Evolutionary conservation across 805 yeast genomes (phyloP).

Genomic region (Yamadazyma tumulicola): DNA sequence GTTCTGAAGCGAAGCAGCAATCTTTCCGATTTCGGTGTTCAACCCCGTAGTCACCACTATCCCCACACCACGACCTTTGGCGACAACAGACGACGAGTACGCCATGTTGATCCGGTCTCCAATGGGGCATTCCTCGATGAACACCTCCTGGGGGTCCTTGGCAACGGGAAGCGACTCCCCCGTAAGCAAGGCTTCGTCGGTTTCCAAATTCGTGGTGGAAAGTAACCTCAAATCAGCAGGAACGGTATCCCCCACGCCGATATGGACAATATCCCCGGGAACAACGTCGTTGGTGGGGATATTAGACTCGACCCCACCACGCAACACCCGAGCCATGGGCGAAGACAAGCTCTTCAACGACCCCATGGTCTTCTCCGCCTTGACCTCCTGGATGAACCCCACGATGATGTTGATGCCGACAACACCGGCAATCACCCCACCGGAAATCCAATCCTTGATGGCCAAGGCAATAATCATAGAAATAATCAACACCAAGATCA

Average conservation of each 20-base stretch:
- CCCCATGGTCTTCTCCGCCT: slow-evolving; percentile 78
- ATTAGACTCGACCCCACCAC: slow-evolving; percentile 55
- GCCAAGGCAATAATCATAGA: slow-evolving; percentile 71
- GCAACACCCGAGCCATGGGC: slow-evolving; percentile 64
- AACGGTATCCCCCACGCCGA: slow-evolving; percentile 68
- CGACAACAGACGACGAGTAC: slow-evolving; percentile 61
- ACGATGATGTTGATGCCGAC: slow-evolving; percentile 59
- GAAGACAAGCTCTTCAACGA: slow-evolving; percentile 64
- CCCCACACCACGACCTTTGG: slow-evolving; percentile 74
- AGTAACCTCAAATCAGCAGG: slow-evolving; percentile 71
- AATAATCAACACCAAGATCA: slow-evolving; percentile 69
- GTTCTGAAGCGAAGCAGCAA: slow-evolving; percentile 57
- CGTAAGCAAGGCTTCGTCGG: slow-evolving; percentile 64
- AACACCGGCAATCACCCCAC: slow-evolving; percentile 74
- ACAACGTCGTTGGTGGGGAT: slow-evolving; percentile 63
- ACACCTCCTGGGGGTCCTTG: slow-evolving; percentile 43
- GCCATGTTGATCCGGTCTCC: slow-evolving; percentile 77
- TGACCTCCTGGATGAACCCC: slow-evolving; percentile 68
- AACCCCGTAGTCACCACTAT: slow-evolving; percentile 68
- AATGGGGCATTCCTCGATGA: slow-evolving; percentile 45
- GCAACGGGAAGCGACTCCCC: slow-evolving; percentile 67
- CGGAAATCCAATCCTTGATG: slow-evolving; percentile 75
- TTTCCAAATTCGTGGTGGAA: slow-evolving; percentile 60
- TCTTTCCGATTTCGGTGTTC: slow-evolving; percentile 69
- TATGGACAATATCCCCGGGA: slow-evolving; percentile 66